phyloP scores from a whole-genome alignment of 163 green algal species.

The Volvox carteri region DNA sequence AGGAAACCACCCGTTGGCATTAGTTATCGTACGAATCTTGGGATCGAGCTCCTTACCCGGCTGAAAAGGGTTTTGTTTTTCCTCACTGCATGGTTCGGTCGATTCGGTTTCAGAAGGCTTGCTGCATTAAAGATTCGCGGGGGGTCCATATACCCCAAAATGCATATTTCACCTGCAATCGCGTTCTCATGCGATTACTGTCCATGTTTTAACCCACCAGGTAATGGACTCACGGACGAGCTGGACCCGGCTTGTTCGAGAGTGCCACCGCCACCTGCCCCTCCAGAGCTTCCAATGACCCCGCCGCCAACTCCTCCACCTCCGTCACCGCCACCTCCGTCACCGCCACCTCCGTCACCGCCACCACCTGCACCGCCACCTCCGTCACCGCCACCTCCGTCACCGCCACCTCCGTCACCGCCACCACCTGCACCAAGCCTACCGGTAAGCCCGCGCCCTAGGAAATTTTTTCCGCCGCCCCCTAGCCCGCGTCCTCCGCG shows the following conservation, averaged over 20 bases:
- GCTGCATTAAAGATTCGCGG: too few species aligned
- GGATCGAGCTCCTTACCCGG: not conserved
- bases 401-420: not conserved
- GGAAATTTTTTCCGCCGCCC: not conserved
- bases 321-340: not conserved
- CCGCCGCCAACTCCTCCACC: not conserved
- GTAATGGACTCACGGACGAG: not conserved
- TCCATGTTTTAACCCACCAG: too few species aligned
- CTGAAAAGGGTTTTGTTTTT: not conserved
- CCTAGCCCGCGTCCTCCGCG: not conserved
- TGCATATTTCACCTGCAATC: not conserved
- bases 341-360: not conserved
- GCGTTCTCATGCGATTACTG: not conserved
- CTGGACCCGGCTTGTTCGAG: not conserved
- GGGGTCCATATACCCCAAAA: too few species aligned
- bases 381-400: too few species aligned
- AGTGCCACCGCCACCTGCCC: not conserved
- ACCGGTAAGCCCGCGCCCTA: not conserved
- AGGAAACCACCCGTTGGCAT: too few species aligned
- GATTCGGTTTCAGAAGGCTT: too few species aligned
- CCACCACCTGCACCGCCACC: not conserved
- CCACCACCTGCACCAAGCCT: not conserved
- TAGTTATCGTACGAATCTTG: too few species aligned
- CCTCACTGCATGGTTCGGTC: too few species aligned
- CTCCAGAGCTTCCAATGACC: not conserved